Conservation (phyloP, 2,329 filamentous ascomycete species). For the Penicillium sp. region DNA sequence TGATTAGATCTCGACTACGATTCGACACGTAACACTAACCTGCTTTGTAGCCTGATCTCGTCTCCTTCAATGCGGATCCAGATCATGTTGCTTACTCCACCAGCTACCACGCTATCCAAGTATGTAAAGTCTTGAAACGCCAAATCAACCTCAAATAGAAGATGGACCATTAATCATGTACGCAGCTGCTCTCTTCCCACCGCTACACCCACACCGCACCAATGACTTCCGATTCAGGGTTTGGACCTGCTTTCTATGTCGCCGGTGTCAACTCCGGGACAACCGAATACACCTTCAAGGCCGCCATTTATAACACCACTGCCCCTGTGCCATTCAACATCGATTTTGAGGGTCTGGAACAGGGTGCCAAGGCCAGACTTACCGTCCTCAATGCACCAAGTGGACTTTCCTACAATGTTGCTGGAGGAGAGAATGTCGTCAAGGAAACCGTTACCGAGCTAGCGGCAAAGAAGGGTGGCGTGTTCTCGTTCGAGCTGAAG, state of each 20-base stretch:
- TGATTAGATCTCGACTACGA: neutral
- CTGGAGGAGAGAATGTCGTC: neutral
- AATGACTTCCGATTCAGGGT: neutral
- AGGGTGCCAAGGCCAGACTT: neutral
- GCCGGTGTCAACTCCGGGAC: neutral
- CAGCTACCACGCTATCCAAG: conserved; percentile 2
- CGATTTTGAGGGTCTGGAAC: neutral
- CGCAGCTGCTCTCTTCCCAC: neutral
- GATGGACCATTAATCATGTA: neutral
- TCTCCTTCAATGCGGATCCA: conserved; percentile 1
- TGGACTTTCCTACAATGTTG: conserved; percentile 1
- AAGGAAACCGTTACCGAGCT: neutral
- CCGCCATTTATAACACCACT: neutral
- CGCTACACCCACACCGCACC: neutral
- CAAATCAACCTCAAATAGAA: neutral
- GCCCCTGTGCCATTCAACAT: neutral
- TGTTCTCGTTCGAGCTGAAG: neutral
- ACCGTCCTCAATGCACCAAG: neutral
- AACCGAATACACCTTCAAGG: neutral
- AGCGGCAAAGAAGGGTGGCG: neutral
- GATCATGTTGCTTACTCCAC: neutral
- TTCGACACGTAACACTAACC: neutral
- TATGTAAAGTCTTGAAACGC: neutral
- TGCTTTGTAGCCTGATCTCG: neutral
- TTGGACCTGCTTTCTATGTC: neutral